Percentiles rank a stretch among this genome's conserved stretches.
Conservation (phyloP, 768 basidiomycete genomes). For the Psilocybe azurescens region DNA sequence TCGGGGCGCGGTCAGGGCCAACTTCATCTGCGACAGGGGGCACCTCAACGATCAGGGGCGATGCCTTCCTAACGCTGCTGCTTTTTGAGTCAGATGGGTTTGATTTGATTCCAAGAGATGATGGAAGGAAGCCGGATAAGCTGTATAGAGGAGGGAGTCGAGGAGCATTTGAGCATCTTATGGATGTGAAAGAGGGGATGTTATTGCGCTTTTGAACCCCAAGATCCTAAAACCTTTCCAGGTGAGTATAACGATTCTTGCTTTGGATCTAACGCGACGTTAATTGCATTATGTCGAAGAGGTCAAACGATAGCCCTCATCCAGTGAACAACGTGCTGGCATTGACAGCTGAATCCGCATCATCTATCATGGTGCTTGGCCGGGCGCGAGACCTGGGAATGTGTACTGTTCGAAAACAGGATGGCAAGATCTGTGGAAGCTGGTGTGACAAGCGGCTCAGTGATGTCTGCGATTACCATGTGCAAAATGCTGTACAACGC, state of each 20-base stretch:
- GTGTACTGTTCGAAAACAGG: constrained; percentile 78
- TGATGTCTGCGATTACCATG: constrained; percentile 92
- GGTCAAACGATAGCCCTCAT: constrained; percentile 64
- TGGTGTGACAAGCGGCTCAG: constrained; percentile 93
- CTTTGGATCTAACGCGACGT: neutral
- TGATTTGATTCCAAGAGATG: constrained; percentile 57
- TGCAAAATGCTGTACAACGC: constrained; percentile 80
- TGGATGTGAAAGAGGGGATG: constrained; percentile 86
- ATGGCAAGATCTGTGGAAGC: constrained; percentile 80
- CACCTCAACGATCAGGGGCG: constrained; percentile 71
- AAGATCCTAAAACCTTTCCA: constrained; percentile 85
- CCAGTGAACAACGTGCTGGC: constrained; percentile 85
- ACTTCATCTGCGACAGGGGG: constrained; percentile 59
- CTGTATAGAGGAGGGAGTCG: constrained; percentile 88
- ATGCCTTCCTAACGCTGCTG: constrained; percentile 81
- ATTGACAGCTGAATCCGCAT: constrained; percentile 82
- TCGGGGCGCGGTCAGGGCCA: constrained; percentile 65
- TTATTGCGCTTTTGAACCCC: constrained; percentile 90
- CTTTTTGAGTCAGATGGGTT: constrained; percentile 88
- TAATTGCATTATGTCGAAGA: constrained; percentile 32
- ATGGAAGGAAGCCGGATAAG: constrained; percentile 58
- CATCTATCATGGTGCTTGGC: constrained; percentile 85
- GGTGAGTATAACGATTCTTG: constrained; percentile 43
- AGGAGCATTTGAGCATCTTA: constrained; percentile 90
- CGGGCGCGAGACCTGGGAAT: constrained; percentile 86